phyloP scores from a whole-genome alignment of 208 protist genomes.

The Balamuthia mandrillaris region DNA sequence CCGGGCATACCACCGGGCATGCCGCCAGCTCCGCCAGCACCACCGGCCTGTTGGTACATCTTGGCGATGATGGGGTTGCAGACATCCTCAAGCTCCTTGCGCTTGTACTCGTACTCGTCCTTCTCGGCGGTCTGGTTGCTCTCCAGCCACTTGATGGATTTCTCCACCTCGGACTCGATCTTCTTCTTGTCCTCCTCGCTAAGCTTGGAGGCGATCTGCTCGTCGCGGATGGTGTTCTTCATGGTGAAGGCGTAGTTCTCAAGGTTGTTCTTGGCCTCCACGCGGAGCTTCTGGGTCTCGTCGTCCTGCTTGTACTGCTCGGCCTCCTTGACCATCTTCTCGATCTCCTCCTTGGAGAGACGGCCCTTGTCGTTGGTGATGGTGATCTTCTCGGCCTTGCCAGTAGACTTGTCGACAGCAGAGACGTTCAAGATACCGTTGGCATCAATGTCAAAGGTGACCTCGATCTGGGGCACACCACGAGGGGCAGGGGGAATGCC shows the following conservation, averaged over 20 bases:
- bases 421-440: constrained; percentile 95
- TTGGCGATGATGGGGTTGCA: constrained; percentile 94
- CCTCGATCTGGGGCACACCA: constrained; percentile 93
- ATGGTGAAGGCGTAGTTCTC: constrained; percentile 79
- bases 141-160: constrained; percentile 90
- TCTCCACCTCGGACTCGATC: constrained; percentile 68
- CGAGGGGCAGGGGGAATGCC: constrained; percentile 86
- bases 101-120: constrained; percentile 86
- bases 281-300: constrained; percentile 72
- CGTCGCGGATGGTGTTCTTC: constrained; percentile 73
- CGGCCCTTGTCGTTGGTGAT: constrained; percentile 80
- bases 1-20: constrained; percentile 43
- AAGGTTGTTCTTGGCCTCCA: constrained; percentile 88
- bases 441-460: constrained; percentile 97
- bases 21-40: constrained; percentile 22
- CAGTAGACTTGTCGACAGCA: constrained; percentile 88
- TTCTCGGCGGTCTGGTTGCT: constrained; percentile 87
- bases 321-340: constrained; percentile 90
- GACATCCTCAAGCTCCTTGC: constrained; percentile 86
- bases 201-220: constrained; percentile 67
- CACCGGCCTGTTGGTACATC: constrained; percentile 75
- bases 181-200: constrained; percentile 54
- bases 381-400: constrained; percentile 85
- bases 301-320: constrained; percentile 79
- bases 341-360: constrained; percentile 85